Percentiles rank a stretch among this genome's conserved stretches.
Conservation (phyloP, 495 filamentous ascomycete species). For the Diplogelasinospora grovesii region DNA sequence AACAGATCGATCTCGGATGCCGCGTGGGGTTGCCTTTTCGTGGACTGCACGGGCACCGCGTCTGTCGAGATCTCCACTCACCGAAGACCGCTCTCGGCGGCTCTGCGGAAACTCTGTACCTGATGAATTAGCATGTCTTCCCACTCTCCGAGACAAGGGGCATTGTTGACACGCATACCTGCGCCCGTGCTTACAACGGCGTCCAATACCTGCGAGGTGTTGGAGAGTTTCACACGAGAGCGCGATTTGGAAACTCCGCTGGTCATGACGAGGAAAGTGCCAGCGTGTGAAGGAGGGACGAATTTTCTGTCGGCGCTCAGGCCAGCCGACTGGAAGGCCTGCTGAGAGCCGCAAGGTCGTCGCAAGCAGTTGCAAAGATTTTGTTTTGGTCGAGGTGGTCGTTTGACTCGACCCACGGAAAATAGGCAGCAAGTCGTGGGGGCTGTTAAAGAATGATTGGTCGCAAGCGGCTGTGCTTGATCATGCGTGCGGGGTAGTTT, state of each 20-base stretch:
- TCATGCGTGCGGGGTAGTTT: no score
- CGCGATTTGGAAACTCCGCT: constrained; percentile 12
- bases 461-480: no score
- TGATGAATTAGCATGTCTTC: no score
- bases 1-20: constrained; percentile 10
- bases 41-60: constrained; percentile 11
- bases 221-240: constrained; percentile 6
- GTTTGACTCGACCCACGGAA: no score
- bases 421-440: no score
- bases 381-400: no score
- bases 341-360: constrained; percentile 9
- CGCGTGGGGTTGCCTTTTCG: constrained; percentile 13
- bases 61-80: constrained; percentile 10
- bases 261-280: constrained; percentile 11
- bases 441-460: no score
- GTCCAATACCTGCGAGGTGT: constrained; percentile 9
- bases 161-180: no score
- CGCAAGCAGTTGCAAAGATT: no score
- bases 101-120: no score
- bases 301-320: constrained; percentile 9
- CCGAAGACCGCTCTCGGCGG: constrained; percentile 10
- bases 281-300: constrained; percentile 3
- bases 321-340: constrained; percentile 13
- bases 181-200: constrained; percentile 5
- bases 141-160: no score